Conservation (phyloP, 1,284 basidiomycete genomes). For the Apiotrichum siamense region DNA sequence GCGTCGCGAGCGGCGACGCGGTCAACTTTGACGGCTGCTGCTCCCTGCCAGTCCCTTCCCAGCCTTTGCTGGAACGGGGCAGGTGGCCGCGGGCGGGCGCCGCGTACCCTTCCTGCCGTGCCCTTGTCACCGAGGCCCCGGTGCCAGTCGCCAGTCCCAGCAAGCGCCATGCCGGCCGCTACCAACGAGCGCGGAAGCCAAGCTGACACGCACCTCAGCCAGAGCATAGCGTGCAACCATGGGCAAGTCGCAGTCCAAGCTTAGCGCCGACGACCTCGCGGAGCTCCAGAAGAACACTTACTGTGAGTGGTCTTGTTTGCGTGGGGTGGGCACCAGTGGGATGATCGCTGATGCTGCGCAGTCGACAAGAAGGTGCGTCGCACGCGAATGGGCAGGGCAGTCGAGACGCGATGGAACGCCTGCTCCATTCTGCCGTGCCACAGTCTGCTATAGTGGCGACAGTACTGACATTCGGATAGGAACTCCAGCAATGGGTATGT, state of each 20-base stretch:
- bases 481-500: conserved; percentile 88
- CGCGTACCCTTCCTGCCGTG: too few species aligned
- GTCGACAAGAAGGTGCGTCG: conserved; percentile 80
- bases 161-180: too few species aligned
- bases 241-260: conserved; percentile 97
- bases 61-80: too few species aligned
- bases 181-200: too few species aligned
- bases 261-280: conserved; percentile 87
- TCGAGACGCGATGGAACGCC: not conserved
- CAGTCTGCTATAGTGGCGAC: not conserved
- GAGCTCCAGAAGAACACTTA: conserved; percentile 98
- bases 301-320: conserved; percentile 61
- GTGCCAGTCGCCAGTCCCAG: too few species aligned
- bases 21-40: too few species aligned
- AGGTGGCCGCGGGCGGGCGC: too few species aligned
- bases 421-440: not conserved
- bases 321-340: not conserved
- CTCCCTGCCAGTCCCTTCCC: too few species aligned
- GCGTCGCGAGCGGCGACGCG: too few species aligned
- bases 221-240: conserved; percentile 29
- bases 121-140: too few species aligned
- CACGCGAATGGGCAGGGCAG: not conserved
- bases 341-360: conserved; percentile 45
- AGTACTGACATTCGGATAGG: conserved; percentile 44
- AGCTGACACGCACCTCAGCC: not conserved